Base-by-base conservation (phyloP, 345 rosid genomes). In the Eutrema japonicum region DNA sequence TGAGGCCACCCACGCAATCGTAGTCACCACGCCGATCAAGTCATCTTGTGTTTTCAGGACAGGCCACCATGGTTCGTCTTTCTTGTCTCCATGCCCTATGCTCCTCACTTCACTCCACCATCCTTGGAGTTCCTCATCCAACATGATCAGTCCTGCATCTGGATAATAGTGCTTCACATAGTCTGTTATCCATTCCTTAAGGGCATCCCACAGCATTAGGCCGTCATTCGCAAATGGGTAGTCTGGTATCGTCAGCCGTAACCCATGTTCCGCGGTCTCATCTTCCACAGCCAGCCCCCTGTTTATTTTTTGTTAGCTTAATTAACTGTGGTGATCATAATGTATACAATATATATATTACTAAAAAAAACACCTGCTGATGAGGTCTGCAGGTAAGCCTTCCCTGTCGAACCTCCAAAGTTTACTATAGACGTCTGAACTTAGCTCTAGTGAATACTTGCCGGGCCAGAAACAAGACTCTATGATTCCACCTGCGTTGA, bases 401-500 rank as follows among this genome's bases (percentile, higher is more conserved):
- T 78, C 81, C 53, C 5, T 55, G 75, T 78, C 81, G 16, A 78
- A 78, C 54, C 76, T 73, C 81, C 81, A 78, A 4, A 78, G 66
- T 46, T 78, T 68, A 56, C 37, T 75, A 40, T 78, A 78, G 0
- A 49, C 58, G 6, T 50, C 87, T 9, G 97, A 84, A 72, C 92
- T 73, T 32, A 88, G 68, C 82, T 87, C 89, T 16, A 81, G 2
- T 6, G 85, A 71, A 55, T 85, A 86, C 66, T 83, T 89, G 2
- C 85, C 83, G 0, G 89, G 92, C 37, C 90, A 73, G 60, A 89
- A 92, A 10, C 80, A 9, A n/a, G 64, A 58, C 79, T 92, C 97
- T 27, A 92, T 16, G 61, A 86, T 66, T 1, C 97, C 96, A 8
- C 49, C 86, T 1, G 82, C 90, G 58, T 78, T 87, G 69, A 86